Evolutionary conservation across 2,329 filamentous ascomycete genomes (phyloP).

Genomic region (Clarireedia homoeocarpa): DNA sequence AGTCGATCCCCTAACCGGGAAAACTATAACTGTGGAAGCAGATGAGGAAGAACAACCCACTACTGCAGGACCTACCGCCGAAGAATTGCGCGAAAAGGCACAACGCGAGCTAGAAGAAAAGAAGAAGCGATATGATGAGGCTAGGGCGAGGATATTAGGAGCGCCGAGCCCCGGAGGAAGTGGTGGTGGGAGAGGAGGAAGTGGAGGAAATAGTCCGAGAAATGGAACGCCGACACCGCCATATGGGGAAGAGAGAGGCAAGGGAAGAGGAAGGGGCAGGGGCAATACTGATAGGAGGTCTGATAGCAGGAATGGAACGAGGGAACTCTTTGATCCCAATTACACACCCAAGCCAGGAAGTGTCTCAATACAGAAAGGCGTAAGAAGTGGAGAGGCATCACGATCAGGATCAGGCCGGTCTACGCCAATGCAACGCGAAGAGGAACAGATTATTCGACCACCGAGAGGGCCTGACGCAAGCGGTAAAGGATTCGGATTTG

Average conservation of each 20-base stretch:
- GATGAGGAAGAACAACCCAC: slow-evolving; percentile 60
- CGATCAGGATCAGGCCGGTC: slow-evolving; percentile 36
- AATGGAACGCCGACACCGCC: slow-evolving; percentile 61
- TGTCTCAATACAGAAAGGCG: slow-evolving; percentile 35
- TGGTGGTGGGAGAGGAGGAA: slow-evolving; percentile 6
- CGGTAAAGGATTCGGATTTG: slow-evolving; percentile 72
- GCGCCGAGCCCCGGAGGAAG: slow-evolving; percentile 36
- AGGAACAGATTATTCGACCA: slow-evolving; percentile 61
- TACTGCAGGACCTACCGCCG: slow-evolving; percentile 57
- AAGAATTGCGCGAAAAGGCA: slow-evolving; percentile 71
- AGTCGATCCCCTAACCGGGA: slow-evolving; percentile 44
- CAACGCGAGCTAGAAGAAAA: slow-evolving; percentile 80
- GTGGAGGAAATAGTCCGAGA: slow-evolving; percentile 39
- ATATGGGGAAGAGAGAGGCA: slow-evolving; percentile 38
- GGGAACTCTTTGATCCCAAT: slow-evolving; percentile 72
- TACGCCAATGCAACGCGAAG: slow-evolving; percentile 45
- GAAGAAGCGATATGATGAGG: slow-evolving; percentile 83
- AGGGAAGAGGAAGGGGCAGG: slow-evolving; percentile 39
- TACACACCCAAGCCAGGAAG: slow-evolving; percentile 56
- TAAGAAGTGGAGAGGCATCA: slow-evolving; percentile 33
- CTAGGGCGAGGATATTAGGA: slow-evolving; percentile 80
- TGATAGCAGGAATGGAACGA: slow-evolving; percentile 30
- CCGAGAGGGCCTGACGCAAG: slow-evolving; percentile 73
- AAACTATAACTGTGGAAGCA: slow-evolving; percentile 40
- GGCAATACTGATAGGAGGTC: slow-evolving; percentile 25